These are phyloP conservation scores for Russula brevipes DNA, from an alignment of 768 basidiomycete species.

Conservation along the genomic window DNA sequence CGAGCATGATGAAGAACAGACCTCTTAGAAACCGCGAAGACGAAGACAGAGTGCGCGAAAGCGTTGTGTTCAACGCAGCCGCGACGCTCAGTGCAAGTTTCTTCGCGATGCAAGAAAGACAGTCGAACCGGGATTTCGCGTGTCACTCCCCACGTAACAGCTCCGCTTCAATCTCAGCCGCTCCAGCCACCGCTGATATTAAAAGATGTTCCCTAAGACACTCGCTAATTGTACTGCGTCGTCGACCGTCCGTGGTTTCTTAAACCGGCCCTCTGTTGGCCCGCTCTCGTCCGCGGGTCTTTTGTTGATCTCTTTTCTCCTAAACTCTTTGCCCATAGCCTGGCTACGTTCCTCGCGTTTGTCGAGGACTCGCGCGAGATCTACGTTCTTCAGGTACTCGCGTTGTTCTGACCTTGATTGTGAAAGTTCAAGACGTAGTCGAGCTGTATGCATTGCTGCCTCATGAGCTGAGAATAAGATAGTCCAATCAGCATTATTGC, in stretches of 20 bases:
- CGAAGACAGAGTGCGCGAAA: conserved; percentile 34
- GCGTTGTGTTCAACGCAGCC: conserved; percentile 38
- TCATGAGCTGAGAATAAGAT: conserved; percentile 67
- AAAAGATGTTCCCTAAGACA: conserved; percentile 36
- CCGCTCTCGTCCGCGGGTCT: neutral
- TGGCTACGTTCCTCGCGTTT: conserved; percentile 54
- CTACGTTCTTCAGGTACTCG: conserved; percentile 91
- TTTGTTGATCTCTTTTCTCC: conserved; percentile 25
- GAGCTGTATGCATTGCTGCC: conserved; percentile 79
- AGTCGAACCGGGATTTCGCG: conserved; percentile 24
- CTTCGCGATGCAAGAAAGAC: conserved; percentile 53
- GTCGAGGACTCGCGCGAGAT: conserved; percentile 79
- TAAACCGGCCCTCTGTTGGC: neutral
- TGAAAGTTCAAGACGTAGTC: conserved; percentile 85
- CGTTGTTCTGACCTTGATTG: conserved; percentile 85
- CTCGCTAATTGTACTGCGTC: neutral
- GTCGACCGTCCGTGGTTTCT: neutral
- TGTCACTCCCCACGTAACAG: conserved; percentile 31
- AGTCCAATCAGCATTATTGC: neutral
- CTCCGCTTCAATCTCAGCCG: conserved; percentile 36
- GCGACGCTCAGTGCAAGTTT: conserved; percentile 44
- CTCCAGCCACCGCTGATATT: conserved; percentile 16
- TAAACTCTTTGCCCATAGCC: conserved; percentile 36
- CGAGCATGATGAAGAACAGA: conserved; percentile 92
- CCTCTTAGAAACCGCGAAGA: conserved; percentile 63